Evolutionary conservation across 2,329 filamentous ascomycete genomes (phyloP), one percentile per base, ranked within the genome.

Genomic region (Beauveria australis): DNA sequence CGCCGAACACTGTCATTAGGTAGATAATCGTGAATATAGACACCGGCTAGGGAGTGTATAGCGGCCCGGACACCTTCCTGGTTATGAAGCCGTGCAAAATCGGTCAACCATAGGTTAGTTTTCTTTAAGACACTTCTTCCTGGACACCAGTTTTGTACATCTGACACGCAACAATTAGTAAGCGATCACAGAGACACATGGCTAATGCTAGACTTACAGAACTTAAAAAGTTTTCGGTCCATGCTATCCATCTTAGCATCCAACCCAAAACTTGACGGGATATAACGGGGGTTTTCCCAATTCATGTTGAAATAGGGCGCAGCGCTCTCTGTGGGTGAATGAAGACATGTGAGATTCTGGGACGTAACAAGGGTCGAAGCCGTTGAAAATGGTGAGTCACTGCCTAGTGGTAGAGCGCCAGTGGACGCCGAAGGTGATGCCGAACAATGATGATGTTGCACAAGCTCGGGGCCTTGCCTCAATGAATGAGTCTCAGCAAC

Each of bases 21-120:
- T 18, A 71, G 60, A 40, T 76, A 77, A 60, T 77, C 75, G 60
- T 75, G 74, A 6, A 77, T 72, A 33, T 77, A 77, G 1, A 75
- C 71, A 1, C 74, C 74, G 3, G 74, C 73, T 2, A 77, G 67
- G 24, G 74, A 74, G 48, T 75, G 72, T n/a, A 77, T 75, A 6
- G 75, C 75, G 28, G 69, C 66, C 3, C 68, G 65, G 9, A 77
- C 72, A 22, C 73, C 73, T 16, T 65, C 61, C 28, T 68, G 69
- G 26, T 70, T 67, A 24, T 73, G 71, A 72, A 76, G 74, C n/a
- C 69, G 67, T 5, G 73, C 73, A 53, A 77, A 74, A 47, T 77
- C 73, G 10, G 68, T 69, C 18, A 76, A 64, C 75, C 75, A 77
- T 1, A 74, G 66, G 61, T 77, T 77, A 22, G 74, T 75, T 16